Evolutionary conservation across 1,284 basidiomycete genomes (phyloP).

Genomic region (Dichomitus squalens): DNA sequence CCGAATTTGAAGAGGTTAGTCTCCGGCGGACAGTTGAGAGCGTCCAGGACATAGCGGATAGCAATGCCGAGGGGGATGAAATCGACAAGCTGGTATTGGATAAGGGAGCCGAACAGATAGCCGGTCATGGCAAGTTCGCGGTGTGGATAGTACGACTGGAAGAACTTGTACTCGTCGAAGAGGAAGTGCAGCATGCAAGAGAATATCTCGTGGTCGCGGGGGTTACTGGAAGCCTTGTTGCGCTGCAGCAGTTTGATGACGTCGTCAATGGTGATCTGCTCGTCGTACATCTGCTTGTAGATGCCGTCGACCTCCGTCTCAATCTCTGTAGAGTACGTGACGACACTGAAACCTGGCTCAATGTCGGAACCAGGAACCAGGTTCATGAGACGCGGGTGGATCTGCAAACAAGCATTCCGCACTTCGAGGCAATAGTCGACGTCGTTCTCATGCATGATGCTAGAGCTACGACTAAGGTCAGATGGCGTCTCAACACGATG

Average conservation of each 20-base stretch:
- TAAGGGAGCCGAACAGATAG: conserved; percentile 94
- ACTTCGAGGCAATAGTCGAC: conserved; percentile 91
- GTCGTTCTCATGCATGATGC: conserved; percentile 73
- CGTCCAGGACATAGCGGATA: conserved; percentile 95
- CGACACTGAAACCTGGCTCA: conserved; percentile 91
- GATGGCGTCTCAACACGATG: conserved; percentile 3
- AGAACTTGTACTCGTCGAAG: conserved; percentile 99
- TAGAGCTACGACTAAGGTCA: conserved; percentile 46
- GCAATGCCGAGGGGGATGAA: conserved; percentile 96
- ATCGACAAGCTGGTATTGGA: conserved; percentile 93
- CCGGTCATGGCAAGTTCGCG: conserved; percentile 97
- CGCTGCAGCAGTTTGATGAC: conserved; percentile 88
- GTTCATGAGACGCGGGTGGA: conserved; percentile 96
- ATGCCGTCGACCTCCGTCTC: conserved; percentile 93
- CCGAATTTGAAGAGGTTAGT: conserved; percentile 97
- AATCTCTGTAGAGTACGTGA: conserved; percentile 87
- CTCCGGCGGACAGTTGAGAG: conserved; percentile 86
- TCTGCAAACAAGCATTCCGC: conserved; percentile 91
- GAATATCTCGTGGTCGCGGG: conserved; percentile 93
- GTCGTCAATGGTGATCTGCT: conserved; percentile 92
- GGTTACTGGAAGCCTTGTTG: conserved; percentile 81
- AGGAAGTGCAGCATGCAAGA: conserved; percentile 99
- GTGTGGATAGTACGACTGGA: conserved; percentile 93
- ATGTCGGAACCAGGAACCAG: conserved; percentile 87
- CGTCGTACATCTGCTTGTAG: conserved; percentile 98